These are phyloP conservation scores for Mikania micrantha DNA, from an alignment of 129 eudicot genomes.

Conservation along the genomic window DNA sequence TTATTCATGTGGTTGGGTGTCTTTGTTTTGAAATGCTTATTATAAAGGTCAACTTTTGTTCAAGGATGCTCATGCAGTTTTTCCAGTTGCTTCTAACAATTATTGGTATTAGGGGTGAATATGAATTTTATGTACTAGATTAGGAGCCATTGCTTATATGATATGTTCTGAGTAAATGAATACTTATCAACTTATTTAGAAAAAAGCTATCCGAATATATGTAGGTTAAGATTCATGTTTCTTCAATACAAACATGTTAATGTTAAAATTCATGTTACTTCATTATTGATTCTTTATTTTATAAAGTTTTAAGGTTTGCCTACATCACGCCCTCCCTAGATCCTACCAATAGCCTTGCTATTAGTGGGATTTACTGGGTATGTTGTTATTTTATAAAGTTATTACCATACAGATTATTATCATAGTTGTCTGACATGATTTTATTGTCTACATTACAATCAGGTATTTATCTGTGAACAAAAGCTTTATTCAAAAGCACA, in stretches of 20 bases:
- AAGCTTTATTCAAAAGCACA: constrained; percentile 80
- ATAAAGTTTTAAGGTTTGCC: no score
- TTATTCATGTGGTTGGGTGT: not conserved
- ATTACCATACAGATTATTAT: not conserved
- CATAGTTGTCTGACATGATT: constrained; percentile 20
- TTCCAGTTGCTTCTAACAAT: not conserved
- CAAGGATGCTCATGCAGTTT: not conserved
- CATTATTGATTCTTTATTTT: no score
- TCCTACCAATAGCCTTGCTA: no score
- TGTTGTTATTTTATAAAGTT: not conserved
- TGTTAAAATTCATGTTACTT: not conserved
- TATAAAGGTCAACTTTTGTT: not conserved
- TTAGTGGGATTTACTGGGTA: no score
- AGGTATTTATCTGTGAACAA: constrained; percentile 95
- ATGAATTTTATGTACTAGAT: not conserved
- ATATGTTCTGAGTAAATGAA: not conserved
- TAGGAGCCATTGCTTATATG: not conserved
- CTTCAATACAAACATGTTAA: not conserved
- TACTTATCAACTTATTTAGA: not conserved
- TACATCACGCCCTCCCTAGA: no score
- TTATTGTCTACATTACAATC: constrained; percentile 14
- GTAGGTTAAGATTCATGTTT: not conserved
- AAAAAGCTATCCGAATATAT: not conserved
- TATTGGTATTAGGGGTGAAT: not conserved
- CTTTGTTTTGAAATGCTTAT: not conserved